These are phyloP conservation scores for Pseudogymnoascus sp. DNA, from an alignment of 2,329 filamentous ascomycete genomes.

Conservation along the genomic window DNA sequence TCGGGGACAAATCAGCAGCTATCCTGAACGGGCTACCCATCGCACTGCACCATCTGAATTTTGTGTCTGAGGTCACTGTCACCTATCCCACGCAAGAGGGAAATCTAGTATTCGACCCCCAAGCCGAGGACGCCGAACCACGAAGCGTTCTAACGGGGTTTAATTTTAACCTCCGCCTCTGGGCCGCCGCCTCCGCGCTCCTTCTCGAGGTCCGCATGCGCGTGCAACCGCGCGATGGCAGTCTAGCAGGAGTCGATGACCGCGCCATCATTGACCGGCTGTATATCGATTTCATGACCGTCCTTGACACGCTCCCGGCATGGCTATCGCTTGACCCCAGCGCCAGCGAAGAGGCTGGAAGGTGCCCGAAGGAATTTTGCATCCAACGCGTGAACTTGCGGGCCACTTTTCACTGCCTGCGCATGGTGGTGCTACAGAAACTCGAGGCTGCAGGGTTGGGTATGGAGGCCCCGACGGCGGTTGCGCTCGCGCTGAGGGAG, in stretches of 20 bases:
- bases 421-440: slow-evolving; percentile 31
- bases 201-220: slow-evolving; percentile 29
- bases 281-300: slow-evolving; percentile 35
- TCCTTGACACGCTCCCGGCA: slow-evolving; percentile 32
- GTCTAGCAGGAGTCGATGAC: slow-evolving; percentile 2
- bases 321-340: slow-evolving; percentile 27
- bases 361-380: slow-evolving; percentile 9
- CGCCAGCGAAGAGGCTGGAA: slow-evolving; percentile 11
- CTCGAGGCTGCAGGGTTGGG: slow-evolving; percentile 16
- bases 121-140: slow-evolving; percentile 14
- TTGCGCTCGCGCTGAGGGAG: slow-evolving; percentile 22
- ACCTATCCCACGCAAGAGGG: slow-evolving; percentile 19
- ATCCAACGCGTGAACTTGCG: slow-evolving; percentile 36
- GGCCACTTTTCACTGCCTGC: slow-evolving; percentile 34
- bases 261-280: slow-evolving; percentile 27
- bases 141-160: slow-evolving; percentile 33
- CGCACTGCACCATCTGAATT: slow-evolving; percentile 36
- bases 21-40: slow-evolving; percentile 33
- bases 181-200: slow-evolving; percentile 34
- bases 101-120: slow-evolving; percentile 19
- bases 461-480: slow-evolving; percentile 11
- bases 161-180: slow-evolving; percentile 35
- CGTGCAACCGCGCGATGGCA: slow-evolving; percentile 11
- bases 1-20: slow-evolving; percentile 14
- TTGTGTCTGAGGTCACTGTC: slow-evolving; percentile 34